These are phyloP conservation scores for Striga hermonthica DNA, from an alignment of 305 asterid genomes.

Conservation along the genomic window DNA sequence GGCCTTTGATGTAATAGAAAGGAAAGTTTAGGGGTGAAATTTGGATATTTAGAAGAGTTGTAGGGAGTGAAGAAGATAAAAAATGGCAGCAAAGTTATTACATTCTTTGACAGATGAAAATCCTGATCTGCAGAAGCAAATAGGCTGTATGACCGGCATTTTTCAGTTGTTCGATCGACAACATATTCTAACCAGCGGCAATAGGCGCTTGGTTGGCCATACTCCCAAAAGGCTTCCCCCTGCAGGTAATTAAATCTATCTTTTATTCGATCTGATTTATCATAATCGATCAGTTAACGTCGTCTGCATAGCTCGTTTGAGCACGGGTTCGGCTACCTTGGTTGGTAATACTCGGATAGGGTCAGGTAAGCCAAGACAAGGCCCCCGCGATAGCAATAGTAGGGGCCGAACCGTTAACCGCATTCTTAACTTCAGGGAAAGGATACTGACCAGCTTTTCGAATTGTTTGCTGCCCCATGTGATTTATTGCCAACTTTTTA, in stretches of 20 bases:
- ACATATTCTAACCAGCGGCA: constrained; percentile 47
- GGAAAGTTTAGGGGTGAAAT: constrained; percentile 1
- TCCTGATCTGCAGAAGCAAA: constrained; percentile 78
- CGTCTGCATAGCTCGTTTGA: no score
- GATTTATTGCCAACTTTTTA: not conserved
- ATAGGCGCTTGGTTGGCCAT: constrained; percentile 50
- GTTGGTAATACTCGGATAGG: no score
- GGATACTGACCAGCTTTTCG: no score
- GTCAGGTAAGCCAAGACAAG: no score
- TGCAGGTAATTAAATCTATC: no score
- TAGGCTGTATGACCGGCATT: constrained; percentile 91
- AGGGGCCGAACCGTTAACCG: no score
- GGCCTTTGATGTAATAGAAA: constrained; percentile 11
- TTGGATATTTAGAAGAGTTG: not conserved
- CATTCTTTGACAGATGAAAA: constrained; percentile 73
- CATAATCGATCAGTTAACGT: no score
- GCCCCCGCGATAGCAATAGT: no score
- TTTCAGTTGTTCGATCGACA: constrained; percentile 85
- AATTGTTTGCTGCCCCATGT: no score
- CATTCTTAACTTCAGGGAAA: no score
- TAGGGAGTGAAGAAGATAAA: constrained; percentile 10
- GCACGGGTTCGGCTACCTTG: no score
- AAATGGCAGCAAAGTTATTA: constrained; percentile 79
- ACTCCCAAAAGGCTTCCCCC: constrained; percentile 41
- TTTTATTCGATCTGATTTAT: no score